phyloP scores from a whole-genome alignment of 176 grass and related monocot species.

The Oryza meridionalis region DNA sequence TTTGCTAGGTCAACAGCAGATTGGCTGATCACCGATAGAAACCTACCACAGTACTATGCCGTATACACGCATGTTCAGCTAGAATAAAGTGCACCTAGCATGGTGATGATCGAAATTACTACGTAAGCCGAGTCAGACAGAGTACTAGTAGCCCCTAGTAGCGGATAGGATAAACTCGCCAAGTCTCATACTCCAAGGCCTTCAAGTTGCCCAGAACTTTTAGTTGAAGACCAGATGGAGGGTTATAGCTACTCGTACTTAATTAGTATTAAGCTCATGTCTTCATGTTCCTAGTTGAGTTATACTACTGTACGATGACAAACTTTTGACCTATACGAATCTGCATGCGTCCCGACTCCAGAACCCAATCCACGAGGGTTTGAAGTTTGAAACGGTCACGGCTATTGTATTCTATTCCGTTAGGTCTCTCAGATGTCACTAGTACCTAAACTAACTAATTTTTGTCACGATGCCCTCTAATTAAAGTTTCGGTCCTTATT shows the following conservation, averaged over 20 bases:
- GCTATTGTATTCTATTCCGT: neutral
- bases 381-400: neutral
- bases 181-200: neutral
- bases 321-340: neutral
- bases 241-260: neutral
- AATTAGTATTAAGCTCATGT: neutral
- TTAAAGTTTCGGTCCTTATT: neutral
- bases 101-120: too few species aligned
- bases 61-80: neutral
- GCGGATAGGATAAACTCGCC: too few species aligned
- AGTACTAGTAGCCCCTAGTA: too few species aligned
- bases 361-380: neutral
- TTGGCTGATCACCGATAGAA: neutral
- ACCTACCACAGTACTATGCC: too few species aligned
- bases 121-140: too few species aligned
- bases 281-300: neutral
- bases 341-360: too few species aligned
- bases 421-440: constrained; percentile 24
- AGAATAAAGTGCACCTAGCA: neutral
- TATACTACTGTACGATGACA: neutral
- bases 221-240: constrained; percentile 26
- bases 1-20: neutral
- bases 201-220: neutral
- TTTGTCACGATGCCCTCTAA: neutral
- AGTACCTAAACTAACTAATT: constrained; percentile 33